phyloP scores from a whole-genome alignment of 2,329 filamentous ascomycete species.

The Aureobasidium sp. region DNA sequence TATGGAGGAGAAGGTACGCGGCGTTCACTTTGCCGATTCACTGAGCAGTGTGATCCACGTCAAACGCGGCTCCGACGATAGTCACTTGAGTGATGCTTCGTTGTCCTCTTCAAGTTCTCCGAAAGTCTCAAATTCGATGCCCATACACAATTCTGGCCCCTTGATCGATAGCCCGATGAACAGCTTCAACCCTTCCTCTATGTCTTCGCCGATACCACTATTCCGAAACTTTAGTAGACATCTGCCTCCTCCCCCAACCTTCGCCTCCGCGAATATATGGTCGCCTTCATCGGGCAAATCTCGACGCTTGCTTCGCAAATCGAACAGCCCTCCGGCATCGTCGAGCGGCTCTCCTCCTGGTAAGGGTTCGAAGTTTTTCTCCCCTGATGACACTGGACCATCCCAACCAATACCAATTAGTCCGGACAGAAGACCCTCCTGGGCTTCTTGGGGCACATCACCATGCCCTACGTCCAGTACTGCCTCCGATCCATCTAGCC shows the following conservation, averaged over 20 bases:
- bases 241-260: conserved; percentile 14
- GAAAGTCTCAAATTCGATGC: background rate
- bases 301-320: conserved; percentile 11
- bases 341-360: background rate
- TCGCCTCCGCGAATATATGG: conserved; percentile 14
- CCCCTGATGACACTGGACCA: background rate
- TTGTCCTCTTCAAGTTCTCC: background rate
- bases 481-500: background rate
- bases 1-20: background rate
- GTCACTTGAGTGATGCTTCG: background rate
- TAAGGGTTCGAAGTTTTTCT: background rate
- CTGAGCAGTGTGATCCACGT: background rate
- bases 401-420: background rate
- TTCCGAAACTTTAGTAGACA: conserved; percentile 31
- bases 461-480: background rate
- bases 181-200: background rate
- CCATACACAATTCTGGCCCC: background rate
- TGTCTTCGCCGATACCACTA: background rate
- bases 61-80: background rate
- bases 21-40: background rate
- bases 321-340: background rate
- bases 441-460: conserved; percentile 1
- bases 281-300: background rate
- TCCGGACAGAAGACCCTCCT: background rate
- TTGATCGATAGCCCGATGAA: conserved; percentile 4